phyloP scores from a whole-genome alignment of 768 basidiomycete genomes.

The Boletus rubroflammeus region DNA sequence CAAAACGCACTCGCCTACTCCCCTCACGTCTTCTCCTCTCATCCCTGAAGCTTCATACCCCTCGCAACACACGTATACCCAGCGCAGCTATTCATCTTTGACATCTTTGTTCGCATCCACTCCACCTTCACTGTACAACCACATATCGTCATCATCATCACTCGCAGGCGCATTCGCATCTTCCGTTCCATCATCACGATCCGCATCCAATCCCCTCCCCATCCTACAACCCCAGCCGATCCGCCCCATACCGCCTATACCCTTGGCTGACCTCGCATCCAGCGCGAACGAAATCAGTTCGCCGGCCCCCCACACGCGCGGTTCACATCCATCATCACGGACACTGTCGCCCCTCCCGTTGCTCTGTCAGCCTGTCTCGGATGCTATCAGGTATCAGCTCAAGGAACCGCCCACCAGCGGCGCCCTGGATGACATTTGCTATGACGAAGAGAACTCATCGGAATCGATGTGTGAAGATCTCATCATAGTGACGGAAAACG shows the following conservation, averaged over 20 bases:
- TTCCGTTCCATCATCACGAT: conserved; percentile 15
- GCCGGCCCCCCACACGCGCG: not conserved
- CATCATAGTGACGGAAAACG: conserved; percentile 1
- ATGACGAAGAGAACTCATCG: conserved; percentile 12
- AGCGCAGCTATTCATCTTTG: conserved; percentile 17
- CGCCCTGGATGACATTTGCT: conserved; percentile 4
- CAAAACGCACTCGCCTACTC: conserved; percentile 12
- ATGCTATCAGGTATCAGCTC: conserved; percentile 30
- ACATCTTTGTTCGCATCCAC: conserved; percentile 18
- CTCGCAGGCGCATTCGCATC: conserved; percentile 28
- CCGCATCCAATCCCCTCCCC: conserved; percentile 18
- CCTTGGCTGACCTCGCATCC: conserved; percentile 27
- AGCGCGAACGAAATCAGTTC: conserved; percentile 15
- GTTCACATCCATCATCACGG: conserved; percentile 2
- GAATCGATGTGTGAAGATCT: conserved; percentile 21
- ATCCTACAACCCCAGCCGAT: conserved; percentile 34
- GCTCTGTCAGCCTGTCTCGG: conserved; percentile 35
- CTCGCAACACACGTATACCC: conserved; percentile 23
- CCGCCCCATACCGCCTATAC: conserved; percentile 34
- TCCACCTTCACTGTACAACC: conserved; percentile 20
- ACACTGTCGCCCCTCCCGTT: conserved; percentile 29
- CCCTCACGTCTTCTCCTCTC: not conserved
- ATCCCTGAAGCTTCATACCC: conserved; percentile 17
- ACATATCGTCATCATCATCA: conserved; percentile 20
- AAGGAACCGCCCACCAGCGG: conserved; percentile 8